Base-by-base conservation (phyloP, 768 basidiomycete genomes). In the Steccherinum ochraceum region DNA sequence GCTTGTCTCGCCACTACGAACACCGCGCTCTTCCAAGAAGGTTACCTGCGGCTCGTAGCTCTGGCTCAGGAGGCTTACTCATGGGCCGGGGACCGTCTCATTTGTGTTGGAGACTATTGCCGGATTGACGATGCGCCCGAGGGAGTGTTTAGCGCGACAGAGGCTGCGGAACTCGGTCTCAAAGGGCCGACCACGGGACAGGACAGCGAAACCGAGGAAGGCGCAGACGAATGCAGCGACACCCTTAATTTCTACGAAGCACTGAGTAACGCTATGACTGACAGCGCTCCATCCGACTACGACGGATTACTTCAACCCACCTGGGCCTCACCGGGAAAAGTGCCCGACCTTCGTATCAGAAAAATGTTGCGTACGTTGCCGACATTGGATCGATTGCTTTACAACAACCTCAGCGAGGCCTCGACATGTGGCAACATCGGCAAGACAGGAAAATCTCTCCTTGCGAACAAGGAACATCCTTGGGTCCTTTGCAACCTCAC, bases 401-500 rank as follows among this genome's bases (percentile, higher is more conserved):
- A 35, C 7, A 7, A 7, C 7, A 7, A 7, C 7, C 7, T 7
- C 7, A 35, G 7, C 30, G 30, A 35, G 16, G 30, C 7, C 16
- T 7, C 16, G 30, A 35, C 30, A 7, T n/a, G n/a, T n/a, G n/a
- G n/a, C 7, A 7, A 7, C 7, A 16, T 7, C 7, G 16, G 7
- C 30, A 16, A 35, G 16, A 16, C 7, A 7, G 30, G 7, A 16
- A 35, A 7, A 7, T 7, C 7, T 7, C 30, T 35, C 30, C 7
- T 7, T 7, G 7, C 16, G 7, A 16, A 35, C 30, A 16, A 35
- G 7, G 12, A 41, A 19, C 18, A 18, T 5, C 42, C 49, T 40
- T 40, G n/a, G 19, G 45, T 48, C 13, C 46, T 52, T 16, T 52
- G 46, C 40, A 52, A 52, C 24, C 35, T 52, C 12, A 20, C 40